Evolutionary conservation across 352 stramenopile species (phyloP), one percentile per base, ranked within the genome.

Genomic region (Phytophthora pluvialis): DNA sequence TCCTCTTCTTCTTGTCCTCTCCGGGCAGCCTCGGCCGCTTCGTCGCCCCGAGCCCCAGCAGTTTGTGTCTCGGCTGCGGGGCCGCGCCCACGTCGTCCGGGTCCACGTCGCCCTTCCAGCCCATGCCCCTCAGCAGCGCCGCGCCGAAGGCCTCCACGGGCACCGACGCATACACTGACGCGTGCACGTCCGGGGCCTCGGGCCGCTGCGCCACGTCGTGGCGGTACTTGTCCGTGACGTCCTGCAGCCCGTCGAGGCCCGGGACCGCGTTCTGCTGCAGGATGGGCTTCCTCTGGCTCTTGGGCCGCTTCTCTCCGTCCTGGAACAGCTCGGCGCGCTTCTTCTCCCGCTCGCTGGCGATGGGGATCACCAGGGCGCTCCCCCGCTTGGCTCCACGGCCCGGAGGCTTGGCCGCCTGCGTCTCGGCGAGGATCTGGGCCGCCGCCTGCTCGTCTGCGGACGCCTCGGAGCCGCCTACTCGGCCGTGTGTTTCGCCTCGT

Each of bases 101-200:
- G 18, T 91, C 71, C 18, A 76, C 68, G 5, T 67, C 67, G 35
- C 96, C 97, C 8, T 70, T 97, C 97, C 97, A 99, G 51, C 97
- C 97, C 97, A 99, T 99, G 11, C 97, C 97, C 13, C 97, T 82
- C 8, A 99, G 77, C 71, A 99, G 76, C 18, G 97, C 97, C 4
- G 87, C 89, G 13, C 97, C 97, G 80, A 99, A 99, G 50, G 98
- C 94, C 42, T 93, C 79, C 47, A 99, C 93, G 0, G 94, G 91
- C 31, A 99, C 83, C 6, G 60, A 50, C n/a, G 88, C 69, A 67
- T 98, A 98, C 29, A 80, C 80, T 5, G 95, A 77, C 38, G 80
- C 94, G 45, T 92, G 73, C 7, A 97, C 89, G 29, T 96, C 80
- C 11, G 93, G 66, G 36, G 89, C 91, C 2, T 96, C 82, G 0